phyloP scores from a whole-genome alignment of 2,329 filamentous ascomycete species.

The Aureobasidium vineae region DNA sequence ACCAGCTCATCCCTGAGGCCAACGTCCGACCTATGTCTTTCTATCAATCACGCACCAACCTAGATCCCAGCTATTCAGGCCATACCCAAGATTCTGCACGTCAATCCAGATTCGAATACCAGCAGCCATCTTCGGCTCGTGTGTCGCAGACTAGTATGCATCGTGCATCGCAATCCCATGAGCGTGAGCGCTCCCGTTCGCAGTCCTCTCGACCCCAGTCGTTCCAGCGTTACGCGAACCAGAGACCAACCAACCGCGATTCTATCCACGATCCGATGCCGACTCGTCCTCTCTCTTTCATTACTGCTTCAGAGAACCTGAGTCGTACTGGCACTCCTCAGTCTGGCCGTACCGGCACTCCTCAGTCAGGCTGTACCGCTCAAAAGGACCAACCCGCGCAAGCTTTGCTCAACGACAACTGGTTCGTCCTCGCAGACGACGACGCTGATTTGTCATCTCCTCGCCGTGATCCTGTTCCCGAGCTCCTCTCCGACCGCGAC shows the following conservation, averaged over 20 bases:
- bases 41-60: slow-evolving; percentile 69
- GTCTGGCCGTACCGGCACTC: slow-evolving; percentile 26
- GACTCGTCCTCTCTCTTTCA: slow-evolving; percentile 23
- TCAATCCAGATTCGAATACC: slow-evolving; percentile 45
- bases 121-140: slow-evolving; percentile 36
- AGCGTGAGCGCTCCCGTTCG: slow-evolving; percentile 23
- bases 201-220: slow-evolving; percentile 26
- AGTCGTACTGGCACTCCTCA: slow-evolving; percentile 19
- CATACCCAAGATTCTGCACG: slow-evolving; percentile 53
- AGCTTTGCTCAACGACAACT: slow-evolving; percentile 47
- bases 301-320: slow-evolving; percentile 18
- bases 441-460: slow-evolving; percentile 34
- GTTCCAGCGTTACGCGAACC: slow-evolving; percentile 15
- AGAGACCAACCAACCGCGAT: slow-evolving; percentile 2
- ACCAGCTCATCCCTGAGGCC: slow-evolving; percentile 43
- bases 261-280: slow-evolving; percentile 27
- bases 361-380: slow-evolving; percentile 26
- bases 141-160: slow-evolving; percentile 31
- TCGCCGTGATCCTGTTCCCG: slow-evolving; percentile 28
- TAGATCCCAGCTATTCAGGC: slow-evolving; percentile 54
- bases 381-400: slow-evolving; percentile 37
- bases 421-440: slow-evolving; percentile 44
- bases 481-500: slow-evolving; percentile 33
- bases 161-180: slow-evolving; percentile 26
- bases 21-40: slow-evolving; percentile 65